phyloP scores from a whole-genome alignment of 2,329 filamentous ascomycete genomes.

The Mycosphaerella sp. region DNA sequence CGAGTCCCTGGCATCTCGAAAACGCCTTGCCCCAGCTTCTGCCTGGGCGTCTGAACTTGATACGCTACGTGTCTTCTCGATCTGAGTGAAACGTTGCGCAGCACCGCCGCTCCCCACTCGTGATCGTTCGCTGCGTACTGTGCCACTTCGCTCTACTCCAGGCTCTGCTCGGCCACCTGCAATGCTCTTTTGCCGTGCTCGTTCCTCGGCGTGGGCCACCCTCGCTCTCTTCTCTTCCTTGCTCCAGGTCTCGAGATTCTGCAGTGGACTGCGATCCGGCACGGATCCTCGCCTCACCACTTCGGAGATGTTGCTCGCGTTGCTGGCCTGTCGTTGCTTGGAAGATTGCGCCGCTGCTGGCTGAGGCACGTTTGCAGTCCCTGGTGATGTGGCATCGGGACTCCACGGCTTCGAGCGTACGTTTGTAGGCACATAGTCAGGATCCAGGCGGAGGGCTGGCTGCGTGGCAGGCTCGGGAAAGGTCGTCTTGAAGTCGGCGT shows the following conservation, averaged over 20 bases:
- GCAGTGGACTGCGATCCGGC: conserved; percentile 79
- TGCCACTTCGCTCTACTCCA: conserved; percentile 17
- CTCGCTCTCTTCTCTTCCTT: conserved; percentile 91
- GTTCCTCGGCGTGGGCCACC: conserved; percentile 73
- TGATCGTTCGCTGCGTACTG: conserved; percentile 22
- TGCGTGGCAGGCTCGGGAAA: conserved; percentile 11
- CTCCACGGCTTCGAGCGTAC: conserved; percentile 28
- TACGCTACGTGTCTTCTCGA: conserved; percentile 7
- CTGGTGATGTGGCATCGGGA: conserved; percentile 26
- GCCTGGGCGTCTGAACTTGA: conserved; percentile 12
- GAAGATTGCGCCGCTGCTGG: neutral
- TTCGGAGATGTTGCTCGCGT: conserved; percentile 21
- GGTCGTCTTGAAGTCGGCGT: conserved; percentile 9
- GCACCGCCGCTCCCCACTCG: conserved; percentile 28
- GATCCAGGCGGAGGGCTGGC: conserved; percentile 22
- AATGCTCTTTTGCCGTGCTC: conserved; percentile 53
- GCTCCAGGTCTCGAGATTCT: conserved; percentile 89
- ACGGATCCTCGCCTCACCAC: conserved; percentile 51
- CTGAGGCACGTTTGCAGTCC: conserved; percentile 8
- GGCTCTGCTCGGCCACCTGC: conserved; percentile 14
- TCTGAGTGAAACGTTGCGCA: conserved; percentile 15
- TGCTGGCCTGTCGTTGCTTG: conserved; percentile 22
- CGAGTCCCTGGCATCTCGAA: conserved; percentile 21
- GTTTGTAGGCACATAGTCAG: conserved; percentile 28
- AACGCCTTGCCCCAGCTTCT: conserved; percentile 10